Conservation (phyloP, 495 filamentous ascomycete genomes). For the Penicillium turbatum region DNA sequence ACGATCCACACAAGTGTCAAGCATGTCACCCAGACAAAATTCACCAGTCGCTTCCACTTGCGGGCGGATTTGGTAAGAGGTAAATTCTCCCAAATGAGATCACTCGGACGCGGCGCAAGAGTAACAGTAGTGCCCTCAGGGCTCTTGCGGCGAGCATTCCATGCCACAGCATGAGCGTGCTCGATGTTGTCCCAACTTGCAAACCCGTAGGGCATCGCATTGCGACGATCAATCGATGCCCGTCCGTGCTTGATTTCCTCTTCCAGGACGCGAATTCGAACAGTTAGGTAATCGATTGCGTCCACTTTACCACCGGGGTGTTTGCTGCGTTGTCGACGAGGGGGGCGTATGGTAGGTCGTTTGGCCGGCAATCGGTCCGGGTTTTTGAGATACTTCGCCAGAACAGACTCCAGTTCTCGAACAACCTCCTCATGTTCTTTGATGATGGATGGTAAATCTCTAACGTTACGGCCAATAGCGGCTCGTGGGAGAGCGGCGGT, state of each 20-base stretch:
- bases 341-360: conserved; percentile 75
- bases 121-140: conserved; percentile 72
- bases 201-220: conserved; percentile 88
- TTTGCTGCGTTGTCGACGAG: conserved; percentile 58
- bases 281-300: conserved; percentile 88
- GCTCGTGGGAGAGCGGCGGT: conserved; percentile 72
- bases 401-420: conserved; percentile 69
- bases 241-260: conserved; percentile 78
- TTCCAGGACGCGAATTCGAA: conserved; percentile 78
- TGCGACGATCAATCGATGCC: conserved; percentile 74
- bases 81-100: conserved; percentile 96
- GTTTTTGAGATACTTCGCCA: conserved; percentile 86
- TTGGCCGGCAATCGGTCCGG: conserved; percentile 73
- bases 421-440: conserved; percentile 79
- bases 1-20: conserved; percentile 86
- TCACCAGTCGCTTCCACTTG: conserved; percentile 67
- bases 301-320: conserved; percentile 60
- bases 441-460: conserved; percentile 77
- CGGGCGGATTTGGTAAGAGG: conserved; percentile 60
- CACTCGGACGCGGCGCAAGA: conserved; percentile 81
- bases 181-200: conserved; percentile 85
- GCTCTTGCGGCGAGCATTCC: conserved; percentile 70
- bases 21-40: conserved; percentile 74
- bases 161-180: conserved; percentile 85
- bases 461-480: conserved; percentile 86